Evolutionary conservation across 192 early-diverging fungal species (phyloP).

Genomic region (Chytriomyces confervae): DNA sequence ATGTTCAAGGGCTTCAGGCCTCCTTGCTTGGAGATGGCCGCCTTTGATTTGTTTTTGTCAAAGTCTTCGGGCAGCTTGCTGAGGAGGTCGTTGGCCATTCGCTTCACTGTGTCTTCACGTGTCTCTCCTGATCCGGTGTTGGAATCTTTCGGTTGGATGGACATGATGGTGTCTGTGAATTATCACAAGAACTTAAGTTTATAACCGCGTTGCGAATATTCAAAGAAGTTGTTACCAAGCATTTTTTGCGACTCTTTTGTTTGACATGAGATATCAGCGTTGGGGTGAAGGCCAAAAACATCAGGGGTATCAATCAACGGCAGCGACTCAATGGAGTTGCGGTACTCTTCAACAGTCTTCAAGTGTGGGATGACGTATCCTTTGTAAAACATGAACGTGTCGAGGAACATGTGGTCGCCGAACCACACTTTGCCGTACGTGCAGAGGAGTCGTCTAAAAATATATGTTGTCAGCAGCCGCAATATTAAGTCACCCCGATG

Average conservation of each 20-base stretch:
- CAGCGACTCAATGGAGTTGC: conserved; percentile 62
- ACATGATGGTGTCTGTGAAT: conserved; percentile 64
- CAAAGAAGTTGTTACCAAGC: conserved; percentile 52
- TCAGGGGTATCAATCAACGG: conserved; percentile 68
- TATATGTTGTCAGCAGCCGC: background rate
- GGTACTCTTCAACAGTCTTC: conserved; percentile 68
- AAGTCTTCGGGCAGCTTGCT: conserved; percentile 68
- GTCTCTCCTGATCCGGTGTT: conserved; percentile 64
- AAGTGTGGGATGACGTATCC: conserved; percentile 69
- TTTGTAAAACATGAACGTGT: conserved; percentile 69
- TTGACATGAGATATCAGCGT: conserved; percentile 68
- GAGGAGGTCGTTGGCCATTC: conserved; percentile 64
- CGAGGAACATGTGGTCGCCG: conserved; percentile 71
- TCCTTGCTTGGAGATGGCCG: conserved; percentile 58
- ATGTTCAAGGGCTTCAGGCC: conserved; percentile 65
- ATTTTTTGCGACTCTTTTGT: conserved; percentile 67
- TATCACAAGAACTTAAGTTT: conserved; percentile 1
- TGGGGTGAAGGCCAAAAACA: conserved; percentile 71
- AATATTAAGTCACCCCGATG: background rate
- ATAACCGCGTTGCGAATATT: background rate
- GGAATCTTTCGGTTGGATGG: conserved; percentile 71
- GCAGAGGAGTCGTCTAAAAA: conserved; percentile 55
- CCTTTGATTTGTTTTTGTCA: conserved; percentile 62
- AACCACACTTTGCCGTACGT: conserved; percentile 75
- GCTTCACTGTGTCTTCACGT: conserved; percentile 68